Conservation (phyloP, 352 stramenopile species). For the Globisporangium nunn region DNA sequence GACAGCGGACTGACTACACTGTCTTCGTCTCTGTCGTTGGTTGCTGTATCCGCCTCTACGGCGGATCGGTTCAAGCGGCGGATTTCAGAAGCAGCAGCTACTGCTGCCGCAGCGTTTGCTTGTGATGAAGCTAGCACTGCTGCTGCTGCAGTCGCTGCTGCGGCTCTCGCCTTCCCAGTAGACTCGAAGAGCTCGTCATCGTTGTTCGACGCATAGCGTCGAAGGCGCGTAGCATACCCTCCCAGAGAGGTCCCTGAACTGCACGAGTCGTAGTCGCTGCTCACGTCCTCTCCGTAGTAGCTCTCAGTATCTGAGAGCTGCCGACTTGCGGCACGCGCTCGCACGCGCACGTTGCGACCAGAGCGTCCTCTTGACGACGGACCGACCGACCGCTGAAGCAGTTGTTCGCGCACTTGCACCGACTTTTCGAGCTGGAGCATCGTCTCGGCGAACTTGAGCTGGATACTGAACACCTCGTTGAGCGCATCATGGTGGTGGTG, state of each 20-base stretch:
- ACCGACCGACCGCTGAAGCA: conserved; percentile 20
- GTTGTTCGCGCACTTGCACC: conserved; percentile 45
- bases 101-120: background rate
- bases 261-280: conserved; percentile 19
- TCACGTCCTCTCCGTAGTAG: conserved; percentile 11
- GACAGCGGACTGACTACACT: background rate
- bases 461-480: conserved; percentile 55
- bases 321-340: background rate
- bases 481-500: conserved; percentile 24
- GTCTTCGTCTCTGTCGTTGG: background rate
- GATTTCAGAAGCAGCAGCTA: background rate
- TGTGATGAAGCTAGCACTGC: background rate
- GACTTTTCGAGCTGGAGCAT: conserved; percentile 67
- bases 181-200: background rate
- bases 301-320: conserved; percentile 11
- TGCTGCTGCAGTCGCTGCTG: background rate
- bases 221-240: conserved; percentile 13
- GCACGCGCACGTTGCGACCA: background rate
- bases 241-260: conserved; percentile 27
- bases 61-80: background rate
- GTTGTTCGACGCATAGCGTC: background rate
- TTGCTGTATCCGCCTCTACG: background rate
- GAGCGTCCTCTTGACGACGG: background rate
- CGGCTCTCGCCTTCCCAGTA: background rate
- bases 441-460: conserved; percentile 66